phyloP scores from a whole-genome alignment of 768 basidiomycete genomes.

The Serendipita vermifera region DNA sequence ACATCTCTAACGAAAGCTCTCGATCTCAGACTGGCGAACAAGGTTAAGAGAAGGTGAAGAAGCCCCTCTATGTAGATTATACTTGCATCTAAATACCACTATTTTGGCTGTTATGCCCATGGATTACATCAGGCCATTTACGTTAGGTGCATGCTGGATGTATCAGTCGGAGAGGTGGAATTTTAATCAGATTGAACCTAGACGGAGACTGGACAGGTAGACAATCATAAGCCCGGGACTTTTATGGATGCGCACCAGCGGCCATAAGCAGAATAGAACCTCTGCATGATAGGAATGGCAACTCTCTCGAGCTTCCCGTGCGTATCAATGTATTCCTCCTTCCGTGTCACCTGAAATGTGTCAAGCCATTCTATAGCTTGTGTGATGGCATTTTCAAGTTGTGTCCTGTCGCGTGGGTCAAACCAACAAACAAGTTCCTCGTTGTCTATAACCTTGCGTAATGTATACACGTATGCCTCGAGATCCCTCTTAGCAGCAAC shows the following conservation, averaged over 20 bases:
- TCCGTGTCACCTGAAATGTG: slow-evolving; percentile 71
- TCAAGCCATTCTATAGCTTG: slow-evolving; percentile 82
- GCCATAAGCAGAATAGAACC: slow-evolving; percentile 49
- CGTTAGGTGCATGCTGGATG: no score
- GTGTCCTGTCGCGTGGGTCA: slow-evolving; percentile 77
- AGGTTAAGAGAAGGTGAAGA: slow-evolving; percentile 7
- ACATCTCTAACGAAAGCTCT: no score
- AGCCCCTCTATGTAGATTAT: no score
- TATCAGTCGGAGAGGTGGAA: no score
- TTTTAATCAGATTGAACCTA: no score
- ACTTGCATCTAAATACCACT: no score
- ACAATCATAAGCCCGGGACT: no score
- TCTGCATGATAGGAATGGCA: slow-evolving; percentile 60
- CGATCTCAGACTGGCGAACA: slow-evolving; percentile 9
- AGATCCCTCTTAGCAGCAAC: slow-evolving; percentile 22
- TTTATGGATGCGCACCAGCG: slow-evolving; percentile 58
- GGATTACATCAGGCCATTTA: no score
- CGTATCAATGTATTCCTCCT: slow-evolving; percentile 84
- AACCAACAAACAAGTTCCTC: slow-evolving; percentile 32
- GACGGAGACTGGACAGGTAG: no score
- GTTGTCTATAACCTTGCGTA: slow-evolving; percentile 31
- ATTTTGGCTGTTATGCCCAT: no score
- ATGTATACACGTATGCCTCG: slow-evolving; percentile 26
- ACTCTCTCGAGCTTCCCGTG: slow-evolving; percentile 84
- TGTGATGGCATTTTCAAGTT: slow-evolving; percentile 67